These are phyloP conservation scores for Epichloe uncinata DNA, from an alignment of 2,329 filamentous ascomycete species.

Conservation along the genomic window DNA sequence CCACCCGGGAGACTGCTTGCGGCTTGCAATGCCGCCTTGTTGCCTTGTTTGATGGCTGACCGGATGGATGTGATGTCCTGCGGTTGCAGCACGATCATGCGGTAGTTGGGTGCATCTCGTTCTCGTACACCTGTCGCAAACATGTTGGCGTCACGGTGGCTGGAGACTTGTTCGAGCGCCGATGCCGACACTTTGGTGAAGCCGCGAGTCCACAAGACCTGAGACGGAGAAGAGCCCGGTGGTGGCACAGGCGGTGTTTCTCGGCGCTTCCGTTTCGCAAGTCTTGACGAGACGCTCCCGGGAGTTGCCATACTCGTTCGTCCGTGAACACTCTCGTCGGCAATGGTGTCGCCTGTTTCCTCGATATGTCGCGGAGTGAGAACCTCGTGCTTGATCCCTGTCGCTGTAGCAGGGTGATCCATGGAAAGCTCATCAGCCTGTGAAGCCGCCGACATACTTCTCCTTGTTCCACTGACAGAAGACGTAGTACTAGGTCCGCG, in stretches of 20 bases:
- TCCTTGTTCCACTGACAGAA: conserved; percentile 20
- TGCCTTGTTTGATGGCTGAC: conserved; percentile 60
- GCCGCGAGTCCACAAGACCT: conserved; percentile 63
- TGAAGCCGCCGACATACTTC: conserved; percentile 33
- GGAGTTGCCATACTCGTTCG: conserved; percentile 24
- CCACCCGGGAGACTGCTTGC: conserved; percentile 47
- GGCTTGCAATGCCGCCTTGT: conserved; percentile 47
- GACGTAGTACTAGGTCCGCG: conserved; percentile 23
- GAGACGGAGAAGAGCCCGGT: conserved; percentile 46
- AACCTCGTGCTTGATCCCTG: conserved; percentile 46
- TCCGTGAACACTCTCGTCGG: conserved; percentile 36
- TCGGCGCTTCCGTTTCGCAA: conserved; percentile 44
- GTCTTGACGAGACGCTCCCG: conserved; percentile 23
- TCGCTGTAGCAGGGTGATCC: conserved; percentile 26
- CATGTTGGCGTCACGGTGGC: conserved; percentile 66
- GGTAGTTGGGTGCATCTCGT: conserved; percentile 63
- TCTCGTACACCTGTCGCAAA: conserved; percentile 66
- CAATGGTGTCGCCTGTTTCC: conserved; percentile 41
- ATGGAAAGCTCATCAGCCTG: conserved; percentile 34
- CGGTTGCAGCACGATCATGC: conserved; percentile 57
- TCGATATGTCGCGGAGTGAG: conserved; percentile 40
- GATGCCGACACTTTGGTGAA: conserved; percentile 61
- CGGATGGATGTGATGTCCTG: conserved; percentile 70
- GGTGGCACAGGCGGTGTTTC: conserved; percentile 33
- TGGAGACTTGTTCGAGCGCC: conserved; percentile 62